phyloP scores from a whole-genome alignment of 2,329 filamentous ascomycete species.

The Xylaria arbuscula region DNA sequence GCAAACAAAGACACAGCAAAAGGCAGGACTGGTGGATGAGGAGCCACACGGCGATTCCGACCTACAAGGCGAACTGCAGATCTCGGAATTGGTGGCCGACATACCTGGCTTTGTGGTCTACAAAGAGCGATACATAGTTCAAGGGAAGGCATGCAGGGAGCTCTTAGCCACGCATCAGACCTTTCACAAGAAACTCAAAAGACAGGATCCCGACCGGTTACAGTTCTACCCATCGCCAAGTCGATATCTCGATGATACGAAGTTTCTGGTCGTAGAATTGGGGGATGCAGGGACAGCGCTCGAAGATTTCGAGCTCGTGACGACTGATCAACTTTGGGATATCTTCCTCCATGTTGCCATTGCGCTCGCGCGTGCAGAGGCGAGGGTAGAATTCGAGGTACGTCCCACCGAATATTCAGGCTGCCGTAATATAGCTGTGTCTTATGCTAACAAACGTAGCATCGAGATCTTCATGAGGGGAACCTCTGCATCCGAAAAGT shows the following conservation, averaged over 20 bases:
- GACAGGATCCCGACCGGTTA: slow-evolving; percentile 65
- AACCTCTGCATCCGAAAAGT: slow-evolving; percentile 69
- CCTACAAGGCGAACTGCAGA: slow-evolving; percentile 68
- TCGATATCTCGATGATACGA: slow-evolving; percentile 67
- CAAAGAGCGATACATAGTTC: slow-evolving; percentile 71
- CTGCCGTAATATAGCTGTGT: slow-evolving; percentile 60
- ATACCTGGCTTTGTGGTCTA: slow-evolving; percentile 74
- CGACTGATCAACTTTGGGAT: slow-evolving; percentile 68
- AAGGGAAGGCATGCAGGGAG: slow-evolving; percentile 64
- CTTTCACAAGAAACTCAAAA: slow-evolving; percentile 66
- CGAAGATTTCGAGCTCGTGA: slow-evolving; percentile 66
- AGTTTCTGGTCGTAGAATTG: slow-evolving; percentile 71
- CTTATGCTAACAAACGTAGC: slow-evolving; percentile 53
- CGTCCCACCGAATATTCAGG: slow-evolving; percentile 44
- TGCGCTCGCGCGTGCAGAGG: slow-evolving; percentile 69
- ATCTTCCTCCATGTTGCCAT: slow-evolving; percentile 70
- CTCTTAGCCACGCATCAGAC: slow-evolving; percentile 69
- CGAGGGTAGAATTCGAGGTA: slow-evolving; percentile 69
- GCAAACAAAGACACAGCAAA: slow-evolving; percentile 67
- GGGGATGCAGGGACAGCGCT: slow-evolving; percentile 71
- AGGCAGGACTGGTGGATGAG: slow-evolving; percentile 67
- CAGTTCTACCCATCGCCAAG: slow-evolving; percentile 73
- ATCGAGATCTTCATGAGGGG: slow-evolving; percentile 73
- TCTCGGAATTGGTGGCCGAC: slow-evolving; percentile 72
- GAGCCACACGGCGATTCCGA: slow-evolving; percentile 66